phyloP scores from a whole-genome alignment of 176 grass and related monocot genomes.

The Hyparrhenia diplandra region DNA sequence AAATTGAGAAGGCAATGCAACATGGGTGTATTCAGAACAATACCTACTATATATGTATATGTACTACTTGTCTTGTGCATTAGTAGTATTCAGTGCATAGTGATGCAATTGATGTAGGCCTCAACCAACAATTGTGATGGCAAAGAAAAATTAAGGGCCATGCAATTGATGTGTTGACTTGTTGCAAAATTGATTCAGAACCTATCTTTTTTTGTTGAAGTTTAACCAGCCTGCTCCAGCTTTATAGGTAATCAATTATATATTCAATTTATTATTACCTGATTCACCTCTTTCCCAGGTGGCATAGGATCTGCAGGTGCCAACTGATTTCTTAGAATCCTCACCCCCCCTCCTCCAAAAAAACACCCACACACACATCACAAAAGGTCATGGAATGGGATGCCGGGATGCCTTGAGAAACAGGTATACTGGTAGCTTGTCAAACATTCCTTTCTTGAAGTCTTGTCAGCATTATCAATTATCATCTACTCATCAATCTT shows the following conservation, averaged over 20 bases:
- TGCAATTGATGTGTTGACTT: conserved; percentile 28
- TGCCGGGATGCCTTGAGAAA: neutral
- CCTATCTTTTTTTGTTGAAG: neutral
- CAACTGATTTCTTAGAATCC: neutral
- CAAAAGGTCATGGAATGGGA: neutral
- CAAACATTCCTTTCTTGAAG: neutral
- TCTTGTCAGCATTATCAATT: neutral
- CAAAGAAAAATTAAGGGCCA: neutral
- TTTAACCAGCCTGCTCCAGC: neutral
- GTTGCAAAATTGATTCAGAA: conserved; percentile 12
- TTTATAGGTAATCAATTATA: neutral
- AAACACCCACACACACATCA: neutral
- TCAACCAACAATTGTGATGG: neutral
- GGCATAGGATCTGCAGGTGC: neutral
- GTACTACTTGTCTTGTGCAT: neutral
- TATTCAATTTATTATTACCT: neutral
- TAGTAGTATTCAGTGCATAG: neutral
- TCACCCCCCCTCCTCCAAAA: too few species aligned
- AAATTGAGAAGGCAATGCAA: neutral
- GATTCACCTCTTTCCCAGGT: neutral
- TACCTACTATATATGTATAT: neutral
- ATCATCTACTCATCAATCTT: neutral
- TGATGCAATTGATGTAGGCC: conserved; percentile 14
- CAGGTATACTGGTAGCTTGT: neutral
- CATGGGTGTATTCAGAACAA: neutral